Percentiles rank a stretch among this genome's conserved stretches.
Conservation (phyloP, 2,329 filamentous ascomycete species). For the Cladosporium velox region DNA sequence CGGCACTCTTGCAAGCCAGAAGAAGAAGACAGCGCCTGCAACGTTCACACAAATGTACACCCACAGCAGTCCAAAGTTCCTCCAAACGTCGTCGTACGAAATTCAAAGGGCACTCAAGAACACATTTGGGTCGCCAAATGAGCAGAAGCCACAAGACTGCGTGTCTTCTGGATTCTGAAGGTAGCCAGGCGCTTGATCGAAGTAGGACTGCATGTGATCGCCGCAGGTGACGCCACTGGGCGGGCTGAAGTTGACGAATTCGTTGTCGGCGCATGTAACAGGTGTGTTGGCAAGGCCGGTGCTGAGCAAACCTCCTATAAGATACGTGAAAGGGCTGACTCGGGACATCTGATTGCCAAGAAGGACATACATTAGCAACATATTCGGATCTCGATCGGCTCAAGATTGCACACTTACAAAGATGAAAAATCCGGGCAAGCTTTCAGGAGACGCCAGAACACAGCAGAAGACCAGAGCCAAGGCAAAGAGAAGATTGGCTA, state of each 20-base stretch:
- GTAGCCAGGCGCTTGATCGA: constrained; percentile 20
- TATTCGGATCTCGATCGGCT: not conserved
- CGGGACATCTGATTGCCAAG: constrained; percentile 62
- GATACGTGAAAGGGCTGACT: constrained; percentile 78
- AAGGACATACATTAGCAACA: not conserved
- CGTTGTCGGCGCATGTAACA: constrained; percentile 68
- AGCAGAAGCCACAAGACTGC: constrained; percentile 44
- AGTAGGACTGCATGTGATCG: constrained; percentile 43
- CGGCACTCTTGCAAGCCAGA: constrained; percentile 57
- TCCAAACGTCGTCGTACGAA: constrained; percentile 50
- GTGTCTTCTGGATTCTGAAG: constrained; percentile 29
- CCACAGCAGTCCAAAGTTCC: constrained; percentile 57
- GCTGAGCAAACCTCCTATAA: constrained; percentile 72
- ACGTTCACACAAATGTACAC: constrained; percentile 56
- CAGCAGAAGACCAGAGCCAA: constrained; percentile 70
- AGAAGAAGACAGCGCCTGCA: constrained; percentile 51
- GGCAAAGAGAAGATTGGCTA: constrained; percentile 74
- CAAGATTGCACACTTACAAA: constrained; percentile 46
- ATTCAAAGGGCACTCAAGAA: constrained; percentile 48
- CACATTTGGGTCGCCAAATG: constrained; percentile 45
- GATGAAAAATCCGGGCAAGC: constrained; percentile 74
- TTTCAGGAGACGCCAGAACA: constrained; percentile 65
- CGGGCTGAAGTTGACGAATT: constrained; percentile 68
- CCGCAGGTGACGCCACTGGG: constrained; percentile 49
- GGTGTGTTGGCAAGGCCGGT: constrained; percentile 67